Evolutionary conservation across 2,329 filamentous ascomycete species (phyloP), one percentile per base, ranked within the genome.

Genomic region (Phyllachora maydis): DNA sequence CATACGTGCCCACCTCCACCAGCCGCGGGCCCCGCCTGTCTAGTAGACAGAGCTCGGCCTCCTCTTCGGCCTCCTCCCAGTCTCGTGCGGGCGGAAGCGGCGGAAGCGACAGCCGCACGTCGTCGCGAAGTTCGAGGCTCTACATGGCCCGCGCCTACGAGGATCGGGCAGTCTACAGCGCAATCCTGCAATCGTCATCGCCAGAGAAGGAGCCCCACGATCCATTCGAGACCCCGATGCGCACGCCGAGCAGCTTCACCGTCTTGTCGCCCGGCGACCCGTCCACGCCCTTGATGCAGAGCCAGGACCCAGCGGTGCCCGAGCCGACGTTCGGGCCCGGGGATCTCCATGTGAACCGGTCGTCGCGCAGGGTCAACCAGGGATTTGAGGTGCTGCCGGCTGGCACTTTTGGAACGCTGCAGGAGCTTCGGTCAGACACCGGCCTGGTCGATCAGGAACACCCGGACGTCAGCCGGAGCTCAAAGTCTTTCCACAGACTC

Each of bases 361-460:
- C 29, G 9, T 28, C 39, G 4, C 35, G 49, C n/a, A 43, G 40
- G 23, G 43, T 49, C 13, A 50, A 52, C 31, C 34, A 41, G 4
- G 43, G 41, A 1, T 51, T 52, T 19, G 45, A 51, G 27, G 33
- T 53, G 7, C 30, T 51, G 7, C 47, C 47, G 8, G 47, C 46
- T 5, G 50, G 49, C 8, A 51, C 47, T 24, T 49, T 42, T 26
- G 36, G 32, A 2, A 11, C 13, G 3, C 22, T 21, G 0, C 29
- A 26, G 5, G 28, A 32, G 14, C 25, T 26, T 14, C 4, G 14
- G 11, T n/a, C n/a, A n/a, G n/a, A n/a, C n/a, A n/a, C n/a, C n/a
- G n/a, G n/a, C n/a, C n/a, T n/a, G n/a, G n/a, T n/a, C n/a, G n/a
- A n/a, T n/a, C n/a, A n/a, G n/a, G n/a, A n/a, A n/a, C n/a, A n/a